phyloP scores from a whole-genome alignment of 306 rosid species.

The Medicago ruthenica region DNA sequence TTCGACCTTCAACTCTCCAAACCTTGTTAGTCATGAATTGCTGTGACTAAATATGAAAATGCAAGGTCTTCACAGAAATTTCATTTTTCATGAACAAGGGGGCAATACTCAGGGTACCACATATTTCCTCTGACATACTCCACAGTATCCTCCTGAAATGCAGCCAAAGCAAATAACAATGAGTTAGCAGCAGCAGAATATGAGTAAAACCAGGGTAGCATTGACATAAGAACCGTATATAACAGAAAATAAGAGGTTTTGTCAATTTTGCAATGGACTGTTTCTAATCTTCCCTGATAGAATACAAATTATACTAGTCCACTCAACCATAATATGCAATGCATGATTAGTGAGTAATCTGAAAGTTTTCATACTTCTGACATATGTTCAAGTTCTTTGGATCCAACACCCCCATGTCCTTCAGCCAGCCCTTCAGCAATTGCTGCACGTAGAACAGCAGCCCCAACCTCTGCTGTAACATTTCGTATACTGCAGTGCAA shows the following conservation, averaged over 20 bases:
- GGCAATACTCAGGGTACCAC: slow-evolving; percentile 90
- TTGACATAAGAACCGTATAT: slow-evolving; percentile 2
- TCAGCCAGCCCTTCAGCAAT: slow-evolving; percentile 82
- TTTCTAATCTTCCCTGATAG: not conserved
- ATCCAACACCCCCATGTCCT: slow-evolving; percentile 72
- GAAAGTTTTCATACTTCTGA: slow-evolving; percentile 65
- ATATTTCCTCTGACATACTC: slow-evolving; percentile 59
- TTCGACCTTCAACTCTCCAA: slow-evolving; percentile 26
- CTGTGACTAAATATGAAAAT: slow-evolving; percentile 1
- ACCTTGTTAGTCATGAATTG: slow-evolving; percentile 37
- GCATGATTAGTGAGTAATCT: not conserved
- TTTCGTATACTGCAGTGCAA: slow-evolving; percentile 70
- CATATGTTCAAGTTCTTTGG: slow-evolving; percentile 72
- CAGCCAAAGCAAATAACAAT: slow-evolving; percentile 45
- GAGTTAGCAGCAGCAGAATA: slow-evolving; percentile 21
- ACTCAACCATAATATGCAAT: slow-evolving; percentile 15
- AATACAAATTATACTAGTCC: not conserved
- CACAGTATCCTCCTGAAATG: slow-evolving; percentile 81
- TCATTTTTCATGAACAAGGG: slow-evolving; percentile 84
- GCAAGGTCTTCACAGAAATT: slow-evolving; percentile 34
- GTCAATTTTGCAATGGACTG: slow-evolving; percentile 17
- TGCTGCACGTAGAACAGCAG: slow-evolving; percentile 84
- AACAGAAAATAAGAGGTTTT: slow-evolving; percentile 5
- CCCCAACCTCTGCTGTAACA: slow-evolving; percentile 88
- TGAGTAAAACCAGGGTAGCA: slow-evolving; percentile 17